phyloP scores from a whole-genome alignment of 2,329 filamentous ascomycete species.

The Apiospora hydei region DNA sequence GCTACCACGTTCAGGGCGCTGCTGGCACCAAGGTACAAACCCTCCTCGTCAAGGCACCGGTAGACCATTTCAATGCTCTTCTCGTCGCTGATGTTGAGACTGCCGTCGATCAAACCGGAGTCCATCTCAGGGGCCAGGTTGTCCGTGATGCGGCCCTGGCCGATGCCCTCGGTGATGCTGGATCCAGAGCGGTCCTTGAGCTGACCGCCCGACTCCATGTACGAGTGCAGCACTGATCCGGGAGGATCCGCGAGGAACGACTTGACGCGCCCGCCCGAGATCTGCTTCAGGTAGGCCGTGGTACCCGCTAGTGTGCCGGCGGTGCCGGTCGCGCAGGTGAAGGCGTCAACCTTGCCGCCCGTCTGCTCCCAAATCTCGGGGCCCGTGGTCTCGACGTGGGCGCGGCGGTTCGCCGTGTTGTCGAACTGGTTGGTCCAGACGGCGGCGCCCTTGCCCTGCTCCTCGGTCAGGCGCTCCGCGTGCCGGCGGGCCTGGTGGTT shows the following conservation, averaged over 20 bases:
- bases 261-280: slow-evolving; percentile 79
- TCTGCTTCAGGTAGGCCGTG: slow-evolving; percentile 87
- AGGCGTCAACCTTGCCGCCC: slow-evolving; percentile 83
- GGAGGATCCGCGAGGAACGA: slow-evolving; percentile 93
- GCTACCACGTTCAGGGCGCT: slow-evolving; percentile 95
- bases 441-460: slow-evolving; percentile 52
- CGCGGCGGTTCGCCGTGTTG: slow-evolving; percentile 90
- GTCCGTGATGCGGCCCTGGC: slow-evolving; percentile 95
- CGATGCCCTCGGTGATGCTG: slow-evolving; percentile 97
- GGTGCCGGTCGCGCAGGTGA: slow-evolving; percentile 94
- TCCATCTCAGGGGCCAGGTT: slow-evolving; percentile 87
- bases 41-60: slow-evolving; percentile 93
- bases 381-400: slow-evolving; percentile 95
- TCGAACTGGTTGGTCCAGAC: slow-evolving; percentile 99
- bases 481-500: slow-evolving; percentile 94
- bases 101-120: slow-evolving; percentile 81
- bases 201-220: slow-evolving; percentile 85
- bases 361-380: slow-evolving; percentile 98
- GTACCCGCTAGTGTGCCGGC: slow-evolving; percentile 89
- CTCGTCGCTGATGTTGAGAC: slow-evolving; percentile 85
- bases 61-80: slow-evolving; percentile 99
- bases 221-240: slow-evolving; percentile 90
- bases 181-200: slow-evolving; percentile 82
- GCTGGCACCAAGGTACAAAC: slow-evolving; percentile 92
- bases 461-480: slow-evolving; percentile 81